Evolutionary conservation across 78 protist genomes (phyloP), one percentile per base, ranked within the genome.

Genomic region (Protostelium mycophagum): DNA sequence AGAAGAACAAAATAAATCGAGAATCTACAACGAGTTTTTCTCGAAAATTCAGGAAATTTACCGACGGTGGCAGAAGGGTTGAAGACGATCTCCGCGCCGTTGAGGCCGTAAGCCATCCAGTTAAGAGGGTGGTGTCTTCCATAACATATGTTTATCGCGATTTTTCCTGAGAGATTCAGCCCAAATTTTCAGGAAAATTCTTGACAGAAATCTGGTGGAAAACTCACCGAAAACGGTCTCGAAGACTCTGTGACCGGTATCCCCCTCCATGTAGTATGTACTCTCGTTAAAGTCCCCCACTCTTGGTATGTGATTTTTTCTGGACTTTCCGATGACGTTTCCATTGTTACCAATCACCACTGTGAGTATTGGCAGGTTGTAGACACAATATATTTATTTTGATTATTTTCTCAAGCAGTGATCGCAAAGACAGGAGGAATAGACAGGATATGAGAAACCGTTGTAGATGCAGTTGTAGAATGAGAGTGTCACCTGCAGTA

Each of bases 211-310:
- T n/a, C n/a, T n/a, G n/a, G n/a, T n/a, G n/a, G n/a, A n/a, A n/a
- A n/a, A n/a, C n/a, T 51, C 16, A 1, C 98, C 98, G 87, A 34
- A 98, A 23, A 37, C 85, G 25, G 98, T 97, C 51, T 98, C 98
- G 84, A 98, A 98, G 1, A 98, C 99, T 87, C 96, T 96, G 83
- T 96, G 98, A 9, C 98, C 98, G 35, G 97, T 93, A 87, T 94
- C 88, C 0, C 97, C 97, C 91, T 97, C 99, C 95, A 93, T 93
- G 92, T 97, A 98, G 73, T 98, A 98, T 51, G 98, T 97, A 29
- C 98, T 88, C 87, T 98, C 99, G 91, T 98, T 98, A 88, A 98
- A 98, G 88, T 98, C 99, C 38, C 99, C 99, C n/a, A 97, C 97
- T 29, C 98, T 90, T 28, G 99, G 99, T 23, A 98, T 98, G 93